phyloP scores from a whole-genome alignment of 2,329 filamentous ascomycete species.

The Penicillium sp. region DNA sequence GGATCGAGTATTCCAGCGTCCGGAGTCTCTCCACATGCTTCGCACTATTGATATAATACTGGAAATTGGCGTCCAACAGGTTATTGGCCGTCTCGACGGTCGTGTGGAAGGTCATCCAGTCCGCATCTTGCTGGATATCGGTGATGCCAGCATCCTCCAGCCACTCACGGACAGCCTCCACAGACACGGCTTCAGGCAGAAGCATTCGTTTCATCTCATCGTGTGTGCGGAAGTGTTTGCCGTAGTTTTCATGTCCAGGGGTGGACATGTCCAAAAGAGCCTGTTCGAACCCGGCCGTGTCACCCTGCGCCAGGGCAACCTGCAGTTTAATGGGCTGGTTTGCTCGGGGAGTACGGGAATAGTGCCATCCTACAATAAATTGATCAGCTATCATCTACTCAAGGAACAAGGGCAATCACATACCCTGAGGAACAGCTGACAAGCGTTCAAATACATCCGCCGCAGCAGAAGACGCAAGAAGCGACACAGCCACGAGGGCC shows the following conservation, averaged over 20 bases:
- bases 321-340: constrained; percentile 32
- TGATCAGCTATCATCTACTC: neutral
- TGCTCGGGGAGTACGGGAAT: constrained; percentile 25
- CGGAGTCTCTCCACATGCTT: constrained; percentile 34
- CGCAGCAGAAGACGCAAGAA: constrained; percentile 28
- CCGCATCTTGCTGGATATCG: constrained; percentile 37
- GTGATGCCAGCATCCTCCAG: constrained; percentile 41
- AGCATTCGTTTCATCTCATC: constrained; percentile 53
- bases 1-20: constrained; percentile 43
- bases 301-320: constrained; percentile 38
- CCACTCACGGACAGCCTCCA: constrained; percentile 48
- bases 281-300: constrained; percentile 43
- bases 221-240: constrained; percentile 48
- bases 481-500: constrained; percentile 31
- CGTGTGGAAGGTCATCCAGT: constrained; percentile 40
- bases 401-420: neutral
- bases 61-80: constrained; percentile 40
- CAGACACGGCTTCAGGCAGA: constrained; percentile 42
- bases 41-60: constrained; percentile 35
- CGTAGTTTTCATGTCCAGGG: constrained; percentile 49
- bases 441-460: constrained; percentile 39
- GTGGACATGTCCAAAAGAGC: constrained; percentile 52
- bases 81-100: constrained; percentile 37
- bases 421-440: constrained; percentile 34
- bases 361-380: constrained; percentile 31